Conservation (phyloP, 225 moss, liverwort and hornwort species). For the Straminergon stramineum region DNA sequence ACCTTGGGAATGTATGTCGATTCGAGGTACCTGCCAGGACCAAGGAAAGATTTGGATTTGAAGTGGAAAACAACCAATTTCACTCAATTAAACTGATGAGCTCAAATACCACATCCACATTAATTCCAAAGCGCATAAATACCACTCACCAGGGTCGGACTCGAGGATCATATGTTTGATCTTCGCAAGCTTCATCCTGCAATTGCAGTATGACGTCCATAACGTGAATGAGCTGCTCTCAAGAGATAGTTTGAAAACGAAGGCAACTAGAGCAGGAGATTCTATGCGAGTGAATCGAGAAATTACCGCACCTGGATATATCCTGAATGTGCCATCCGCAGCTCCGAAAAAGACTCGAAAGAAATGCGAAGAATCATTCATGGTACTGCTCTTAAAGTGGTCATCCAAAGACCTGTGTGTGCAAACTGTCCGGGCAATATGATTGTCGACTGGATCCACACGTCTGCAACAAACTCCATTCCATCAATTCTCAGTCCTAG, state of each 20-base stretch:
- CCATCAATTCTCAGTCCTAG: background rate
- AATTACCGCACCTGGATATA: background rate
- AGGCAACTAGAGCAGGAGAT: background rate
- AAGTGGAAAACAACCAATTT: too few species aligned
- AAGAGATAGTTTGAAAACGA: background rate
- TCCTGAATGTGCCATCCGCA: background rate
- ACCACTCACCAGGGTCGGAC: background rate
- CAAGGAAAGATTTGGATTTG: background rate
- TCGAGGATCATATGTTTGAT: background rate
- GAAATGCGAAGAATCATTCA: background rate
- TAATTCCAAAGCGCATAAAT: too few species aligned
- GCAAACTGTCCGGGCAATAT: background rate
- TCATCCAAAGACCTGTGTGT: background rate
- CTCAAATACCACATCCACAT: background rate
- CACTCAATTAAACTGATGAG: background rate
- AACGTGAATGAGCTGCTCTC: background rate
- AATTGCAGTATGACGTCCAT: background rate
- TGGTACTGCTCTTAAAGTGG: background rate
- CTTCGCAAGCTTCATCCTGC: background rate
- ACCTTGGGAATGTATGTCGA: background rate
- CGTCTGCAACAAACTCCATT: background rate
- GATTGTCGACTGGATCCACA: background rate
- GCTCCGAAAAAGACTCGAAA: background rate
- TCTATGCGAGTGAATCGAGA: background rate
- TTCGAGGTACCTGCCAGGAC: background rate